Percentiles rank a stretch among this genome's conserved stretches.
phyloP scores from a whole-genome alignment of 2,329 filamentous ascomycete species.

The Seiridium cupressi region DNA sequence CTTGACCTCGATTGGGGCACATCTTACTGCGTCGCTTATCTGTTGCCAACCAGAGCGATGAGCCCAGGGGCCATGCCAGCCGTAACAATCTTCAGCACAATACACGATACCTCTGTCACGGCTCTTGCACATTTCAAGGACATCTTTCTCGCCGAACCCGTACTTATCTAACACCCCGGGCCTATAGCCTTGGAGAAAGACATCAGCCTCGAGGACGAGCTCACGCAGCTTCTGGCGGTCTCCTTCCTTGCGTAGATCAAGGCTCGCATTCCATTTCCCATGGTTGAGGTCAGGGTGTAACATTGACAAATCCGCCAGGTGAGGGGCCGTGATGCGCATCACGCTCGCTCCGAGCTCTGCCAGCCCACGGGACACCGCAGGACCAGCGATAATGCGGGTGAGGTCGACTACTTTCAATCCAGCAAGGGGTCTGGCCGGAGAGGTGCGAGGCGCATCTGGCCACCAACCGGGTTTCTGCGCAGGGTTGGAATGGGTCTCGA shows the following conservation, averaged over 20 bases:
- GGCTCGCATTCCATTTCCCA: constrained; percentile 46
- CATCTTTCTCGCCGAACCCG: constrained; percentile 38
- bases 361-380: constrained; percentile 37
- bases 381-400: constrained; percentile 46
- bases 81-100: constrained; percentile 52
- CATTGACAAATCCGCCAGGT: constrained; percentile 36
- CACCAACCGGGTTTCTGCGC: constrained; percentile 38
- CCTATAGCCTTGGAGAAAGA: constrained; percentile 48
- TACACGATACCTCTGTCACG: constrained; percentile 43
- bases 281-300: constrained; percentile 45
- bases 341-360: constrained; percentile 46
- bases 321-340: constrained; percentile 38
- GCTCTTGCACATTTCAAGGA: constrained; percentile 38
- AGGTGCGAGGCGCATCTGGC: constrained; percentile 30
- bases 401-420: constrained; percentile 48
- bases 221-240: constrained; percentile 35
- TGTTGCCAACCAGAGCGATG: constrained; percentile 51
- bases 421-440: constrained; percentile 37
- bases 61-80: constrained; percentile 46
- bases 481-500: constrained; percentile 15
- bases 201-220: constrained; percentile 46
- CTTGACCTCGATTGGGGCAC: background rate
- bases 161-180: constrained; percentile 45
- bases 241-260: constrained; percentile 38
- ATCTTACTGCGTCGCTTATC: constrained; percentile 42